phyloP scores from a whole-genome alignment of 805 yeast species.

The Myxozyma nipponensis region DNA sequence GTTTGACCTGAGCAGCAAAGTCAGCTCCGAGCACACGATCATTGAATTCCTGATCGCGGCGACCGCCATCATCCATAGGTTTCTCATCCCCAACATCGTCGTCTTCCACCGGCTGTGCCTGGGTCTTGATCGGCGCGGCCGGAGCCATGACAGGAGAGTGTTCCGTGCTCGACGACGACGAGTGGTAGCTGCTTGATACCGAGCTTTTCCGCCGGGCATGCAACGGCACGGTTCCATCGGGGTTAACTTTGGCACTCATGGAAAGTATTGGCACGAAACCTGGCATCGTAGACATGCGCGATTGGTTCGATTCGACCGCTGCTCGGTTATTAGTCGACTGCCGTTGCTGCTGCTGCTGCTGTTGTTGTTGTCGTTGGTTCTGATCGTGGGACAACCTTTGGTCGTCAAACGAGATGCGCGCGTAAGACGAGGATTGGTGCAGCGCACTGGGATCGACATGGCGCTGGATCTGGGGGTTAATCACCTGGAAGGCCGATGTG shows the following conservation, averaged over 20 bases:
- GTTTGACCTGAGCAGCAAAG: background rate
- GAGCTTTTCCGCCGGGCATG: conserved; percentile 8
- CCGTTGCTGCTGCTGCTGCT: background rate
- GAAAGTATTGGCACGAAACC: conserved; percentile 6
- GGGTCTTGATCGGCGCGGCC: background rate
- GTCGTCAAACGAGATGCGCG: background rate
- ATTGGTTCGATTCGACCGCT: background rate
- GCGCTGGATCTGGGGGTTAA: background rate
- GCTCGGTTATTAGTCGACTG: background rate
- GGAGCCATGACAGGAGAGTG: background rate
- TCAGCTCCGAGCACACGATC: background rate
- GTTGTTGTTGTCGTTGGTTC: background rate
- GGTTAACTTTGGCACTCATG: conserved; percentile 2
- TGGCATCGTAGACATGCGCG: background rate
- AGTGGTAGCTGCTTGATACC: background rate
- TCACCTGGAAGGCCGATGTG: background rate
- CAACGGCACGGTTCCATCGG: conserved; percentile 10
- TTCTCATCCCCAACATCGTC: too few relatives aligned
- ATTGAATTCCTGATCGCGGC: background rate
- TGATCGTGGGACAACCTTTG: background rate
- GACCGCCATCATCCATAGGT: background rate
- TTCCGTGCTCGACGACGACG: background rate
- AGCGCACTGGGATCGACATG: background rate
- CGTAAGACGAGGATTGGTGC: background rate
- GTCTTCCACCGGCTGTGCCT: background rate